phyloP scores from a whole-genome alignment of 2,329 filamentous ascomycete genomes.

The Fusarium sp. region DNA sequence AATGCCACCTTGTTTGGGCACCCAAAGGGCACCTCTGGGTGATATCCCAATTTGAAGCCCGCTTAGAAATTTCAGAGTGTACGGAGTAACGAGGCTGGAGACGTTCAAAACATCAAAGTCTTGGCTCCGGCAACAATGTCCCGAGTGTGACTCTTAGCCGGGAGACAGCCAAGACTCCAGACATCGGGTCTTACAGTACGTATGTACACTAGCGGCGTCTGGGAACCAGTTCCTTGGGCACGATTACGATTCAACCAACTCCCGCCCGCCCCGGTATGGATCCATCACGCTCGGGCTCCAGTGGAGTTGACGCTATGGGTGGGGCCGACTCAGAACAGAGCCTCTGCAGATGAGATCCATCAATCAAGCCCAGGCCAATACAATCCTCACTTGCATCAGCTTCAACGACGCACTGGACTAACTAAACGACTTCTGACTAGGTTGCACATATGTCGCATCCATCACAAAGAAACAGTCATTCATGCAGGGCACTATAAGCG shows the following conservation, averaged over 20 bases:
- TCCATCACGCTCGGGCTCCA: slow-evolving; percentile 29
- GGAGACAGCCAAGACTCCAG: slow-evolving; percentile 23
- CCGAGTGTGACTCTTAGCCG: slow-evolving; percentile 39
- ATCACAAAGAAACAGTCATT: slow-evolving; percentile 4
- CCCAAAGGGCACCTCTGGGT: slow-evolving; percentile 20
- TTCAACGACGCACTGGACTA: slow-evolving; percentile 9
- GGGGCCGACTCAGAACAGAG: slow-evolving; percentile 42
- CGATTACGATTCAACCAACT: slow-evolving; percentile 14
- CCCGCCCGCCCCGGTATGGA: slow-evolving; percentile 26
- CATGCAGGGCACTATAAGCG: slow-evolving; percentile 40
- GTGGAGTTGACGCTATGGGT: slow-evolving; percentile 24
- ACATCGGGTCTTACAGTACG: slow-evolving; percentile 1
- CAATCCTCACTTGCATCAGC: background rate
- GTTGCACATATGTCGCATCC: slow-evolving; percentile 3
- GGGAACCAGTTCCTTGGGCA: slow-evolving; percentile 33
- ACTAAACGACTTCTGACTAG: slow-evolving; percentile 8
- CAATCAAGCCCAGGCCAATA: background rate
- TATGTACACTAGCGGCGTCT: slow-evolving; percentile 21
- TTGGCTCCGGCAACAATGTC: slow-evolving; percentile 39
- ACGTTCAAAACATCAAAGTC: slow-evolving; percentile 9
- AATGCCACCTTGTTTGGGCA: slow-evolving; percentile 51
- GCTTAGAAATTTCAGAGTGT: background rate
- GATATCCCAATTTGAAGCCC: slow-evolving; percentile 29
- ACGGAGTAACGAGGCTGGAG: background rate
- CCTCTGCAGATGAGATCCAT: slow-evolving; percentile 36